Conservation (phyloP, 2,329 filamentous ascomycete species). For the Cordyceps tenuipes region DNA sequence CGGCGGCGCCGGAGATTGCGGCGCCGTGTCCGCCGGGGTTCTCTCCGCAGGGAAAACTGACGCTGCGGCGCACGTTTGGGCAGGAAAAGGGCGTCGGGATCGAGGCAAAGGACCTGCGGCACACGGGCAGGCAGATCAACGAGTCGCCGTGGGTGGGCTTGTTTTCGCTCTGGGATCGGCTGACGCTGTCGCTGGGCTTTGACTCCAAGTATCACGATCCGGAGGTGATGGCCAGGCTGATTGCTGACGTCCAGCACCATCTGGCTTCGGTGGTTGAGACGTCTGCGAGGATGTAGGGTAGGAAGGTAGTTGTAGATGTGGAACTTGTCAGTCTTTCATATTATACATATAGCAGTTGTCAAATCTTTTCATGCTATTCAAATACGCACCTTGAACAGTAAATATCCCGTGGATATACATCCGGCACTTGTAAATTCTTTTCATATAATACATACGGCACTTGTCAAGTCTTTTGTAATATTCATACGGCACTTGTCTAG, state of each 20-base stretch:
- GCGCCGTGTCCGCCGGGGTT: not conserved
- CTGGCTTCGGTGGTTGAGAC: not conserved
- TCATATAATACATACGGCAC: too few relatives aligned
- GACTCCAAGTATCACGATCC: not conserved
- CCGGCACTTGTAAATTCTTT: too few relatives aligned
- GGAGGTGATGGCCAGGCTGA: not conserved
- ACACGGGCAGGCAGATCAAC: not conserved
- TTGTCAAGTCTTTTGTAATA: too few relatives aligned
- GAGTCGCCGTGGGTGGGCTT: slow-evolving; percentile 2
- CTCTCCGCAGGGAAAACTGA: not conserved
- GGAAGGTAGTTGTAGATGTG: not conserved
- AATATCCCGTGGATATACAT: too few relatives aligned
- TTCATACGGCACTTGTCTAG: too few relatives aligned
- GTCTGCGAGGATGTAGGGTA: not conserved
- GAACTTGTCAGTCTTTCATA: too few relatives aligned
- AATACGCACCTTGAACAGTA: too few relatives aligned
- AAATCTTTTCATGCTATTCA: not conserved
- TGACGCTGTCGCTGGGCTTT: not conserved
- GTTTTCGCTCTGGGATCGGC: not conserved
- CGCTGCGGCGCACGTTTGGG: not conserved
- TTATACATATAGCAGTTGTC: not conserved
- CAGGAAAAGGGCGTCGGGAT: not conserved
- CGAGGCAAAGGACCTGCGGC: not conserved
- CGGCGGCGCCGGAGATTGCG: not conserved
- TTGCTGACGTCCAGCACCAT: not conserved